Evolutionary conservation across 2,329 filamentous ascomycete species (phyloP).

Genomic region (Aureobasidium musti): DNA sequence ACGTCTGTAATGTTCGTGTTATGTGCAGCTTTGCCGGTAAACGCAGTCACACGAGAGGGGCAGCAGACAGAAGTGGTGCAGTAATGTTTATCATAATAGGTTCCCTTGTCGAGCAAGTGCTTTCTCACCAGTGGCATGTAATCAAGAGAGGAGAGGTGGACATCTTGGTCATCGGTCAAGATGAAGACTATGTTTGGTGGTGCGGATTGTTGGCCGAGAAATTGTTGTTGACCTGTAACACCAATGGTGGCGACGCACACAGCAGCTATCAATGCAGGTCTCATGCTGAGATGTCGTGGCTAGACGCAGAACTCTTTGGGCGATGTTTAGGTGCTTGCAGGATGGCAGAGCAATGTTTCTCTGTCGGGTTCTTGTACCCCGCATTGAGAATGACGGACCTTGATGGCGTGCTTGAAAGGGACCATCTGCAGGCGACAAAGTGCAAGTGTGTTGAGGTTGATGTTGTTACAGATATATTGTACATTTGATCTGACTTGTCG

Average conservation of each 20-base stretch:
- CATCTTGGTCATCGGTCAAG: constrained; percentile 68
- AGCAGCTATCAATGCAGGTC: not conserved
- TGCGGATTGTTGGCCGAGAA: not conserved
- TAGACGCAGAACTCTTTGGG: too few relatives aligned
- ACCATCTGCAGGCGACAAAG: not conserved
- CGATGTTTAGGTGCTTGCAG: not conserved
- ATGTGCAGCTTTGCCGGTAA: constrained; percentile 63
- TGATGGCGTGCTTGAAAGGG: constrained; percentile 9
- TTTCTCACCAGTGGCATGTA: constrained; percentile 62
- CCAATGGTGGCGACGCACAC: not conserved
- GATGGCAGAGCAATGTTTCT: not conserved
- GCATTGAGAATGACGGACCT: not conserved
- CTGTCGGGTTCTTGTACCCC: constrained; percentile 7
- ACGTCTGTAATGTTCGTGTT: constrained; percentile 70
- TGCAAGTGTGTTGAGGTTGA: not conserved
- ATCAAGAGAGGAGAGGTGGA: constrained; percentile 60
- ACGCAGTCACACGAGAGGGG: constrained; percentile 65
- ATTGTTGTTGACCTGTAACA: constrained; percentile 6
- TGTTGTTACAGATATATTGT: constrained; percentile 22
- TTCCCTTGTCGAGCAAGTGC: constrained; percentile 60
- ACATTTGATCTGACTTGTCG: not conserved
- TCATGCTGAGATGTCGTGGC: not conserved
- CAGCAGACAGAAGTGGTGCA: constrained; percentile 69
- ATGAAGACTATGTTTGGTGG: constrained; percentile 65
- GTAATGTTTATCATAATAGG: constrained; percentile 63